Conservation (phyloP, 345 rosid genomes). For the Psidium friedrichsthalianum region DNA sequence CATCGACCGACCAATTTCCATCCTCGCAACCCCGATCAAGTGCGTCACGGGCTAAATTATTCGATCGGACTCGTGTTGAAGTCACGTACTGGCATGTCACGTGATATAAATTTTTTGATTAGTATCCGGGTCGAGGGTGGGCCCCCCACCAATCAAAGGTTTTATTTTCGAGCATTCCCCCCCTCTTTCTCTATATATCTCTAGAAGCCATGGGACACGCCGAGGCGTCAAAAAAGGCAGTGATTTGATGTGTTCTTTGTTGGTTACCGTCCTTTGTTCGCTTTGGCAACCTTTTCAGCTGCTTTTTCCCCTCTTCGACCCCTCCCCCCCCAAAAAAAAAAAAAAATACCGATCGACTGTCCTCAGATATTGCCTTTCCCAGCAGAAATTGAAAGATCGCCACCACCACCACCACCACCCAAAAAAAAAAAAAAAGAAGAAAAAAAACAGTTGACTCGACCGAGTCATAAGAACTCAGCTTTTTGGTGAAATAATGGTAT, state of each 20-base stretch:
- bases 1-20: background rate
- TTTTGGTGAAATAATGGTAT: background rate
- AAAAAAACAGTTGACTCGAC: background rate
- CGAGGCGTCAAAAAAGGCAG: constrained; percentile 17
- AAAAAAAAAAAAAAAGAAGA: background rate
- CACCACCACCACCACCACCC: background rate
- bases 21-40: background rate
- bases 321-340: background rate
- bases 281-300: constrained; percentile 6
- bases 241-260: constrained; percentile 25
- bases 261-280: background rate
- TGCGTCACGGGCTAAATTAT: background rate
- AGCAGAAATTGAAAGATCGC: background rate
- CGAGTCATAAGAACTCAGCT: background rate
- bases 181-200: background rate
- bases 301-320: background rate
- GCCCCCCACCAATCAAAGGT: background rate
- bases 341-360: background rate
- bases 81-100: fast-evolving
- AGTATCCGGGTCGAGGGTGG: background rate
- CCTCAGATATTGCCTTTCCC: constrained; percentile 10
- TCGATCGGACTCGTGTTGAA: background rate
- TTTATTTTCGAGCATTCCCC: background rate
- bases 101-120: background rate
- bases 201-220: background rate